Evolutionary conservation across 2,329 filamentous ascomycete species (phyloP), one percentile per base, ranked within the genome.

Genomic region (Hortaea werneckii): DNA sequence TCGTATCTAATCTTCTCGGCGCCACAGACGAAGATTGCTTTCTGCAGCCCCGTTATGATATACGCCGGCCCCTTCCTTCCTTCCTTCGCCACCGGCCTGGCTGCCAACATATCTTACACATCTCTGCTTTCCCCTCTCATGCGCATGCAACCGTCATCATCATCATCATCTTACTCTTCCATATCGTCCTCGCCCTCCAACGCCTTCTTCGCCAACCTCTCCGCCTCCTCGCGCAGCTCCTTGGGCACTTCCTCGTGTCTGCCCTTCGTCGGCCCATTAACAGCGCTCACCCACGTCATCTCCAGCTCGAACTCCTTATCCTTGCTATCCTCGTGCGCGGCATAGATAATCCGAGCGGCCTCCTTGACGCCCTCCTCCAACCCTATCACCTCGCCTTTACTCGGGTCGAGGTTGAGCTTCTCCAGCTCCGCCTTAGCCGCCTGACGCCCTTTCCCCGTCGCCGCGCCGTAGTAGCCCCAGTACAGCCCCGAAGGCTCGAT

Each of bases 261-360:
- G 53, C 92, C 92, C 73, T 94, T 90, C 52, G 89, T 96, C 32
- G 89, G 88, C 5, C 89, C 90, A 54, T 85, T 79, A 41, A 81
- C 69, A 43, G 77, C 79, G 68, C 88, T 95, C 67, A 96, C 86
- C 92, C 92, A 98, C 49, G 87, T 94, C 88, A 98, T 94, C 74
- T 98, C 92, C 49, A 98, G 76, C 79, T 98, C 92, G 62, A 96
- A 98, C 55, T 96, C 92, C 76, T 98, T 98, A 72, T 96, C 92
- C 74, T 96, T 96, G 76, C 90, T 96, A 68, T 98, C 92, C 67
- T 95, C 92, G 65, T 98, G 92, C 41, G 90, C 89, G 50, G 95
- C 80, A 67, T 95, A 94, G 69, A 98, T 96, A 69, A 98, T 98
- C 51, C 88, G 77, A 46, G 92, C 92, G 30, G 92, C 92, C 74